Evolutionary conservation across 2,329 filamentous ascomycete genomes (phyloP).

Genomic region (Aspergillus calidoustus): DNA sequence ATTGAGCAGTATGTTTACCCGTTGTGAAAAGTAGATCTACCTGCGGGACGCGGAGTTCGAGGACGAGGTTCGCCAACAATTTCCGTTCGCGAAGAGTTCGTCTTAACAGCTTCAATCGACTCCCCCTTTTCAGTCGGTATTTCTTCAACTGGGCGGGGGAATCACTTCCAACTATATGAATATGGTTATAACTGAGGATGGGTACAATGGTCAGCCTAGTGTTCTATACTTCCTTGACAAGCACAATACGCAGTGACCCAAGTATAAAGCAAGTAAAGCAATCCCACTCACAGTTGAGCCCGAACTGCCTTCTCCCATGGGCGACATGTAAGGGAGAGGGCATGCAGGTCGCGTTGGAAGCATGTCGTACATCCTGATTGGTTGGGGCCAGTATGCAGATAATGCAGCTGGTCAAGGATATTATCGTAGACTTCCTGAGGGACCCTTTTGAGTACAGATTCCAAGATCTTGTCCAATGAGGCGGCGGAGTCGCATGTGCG

Average conservation of each 20-base stretch:
- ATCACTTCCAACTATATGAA: constrained; percentile 55
- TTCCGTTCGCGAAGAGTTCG: constrained; percentile 59
- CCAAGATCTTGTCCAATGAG: constrained; percentile 38
- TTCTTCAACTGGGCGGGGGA: constrained; percentile 52
- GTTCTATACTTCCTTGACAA: background rate
- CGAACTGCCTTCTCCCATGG: constrained; percentile 60
- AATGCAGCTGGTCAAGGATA: constrained; percentile 57
- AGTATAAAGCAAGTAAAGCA: background rate
- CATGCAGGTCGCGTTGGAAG: constrained; percentile 59
- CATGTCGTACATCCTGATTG: constrained; percentile 56
- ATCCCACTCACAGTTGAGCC: constrained; percentile 52
- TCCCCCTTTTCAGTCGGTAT: constrained; percentile 54
- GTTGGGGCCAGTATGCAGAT: constrained; percentile 46
- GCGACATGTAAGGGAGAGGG: constrained; percentile 58
- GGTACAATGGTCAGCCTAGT: constrained; percentile 17
- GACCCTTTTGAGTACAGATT: constrained; percentile 49
- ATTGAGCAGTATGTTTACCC: constrained; percentile 45
- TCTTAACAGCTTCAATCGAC: constrained; percentile 58
- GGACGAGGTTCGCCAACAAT: constrained; percentile 56
- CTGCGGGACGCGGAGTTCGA: constrained; percentile 58
- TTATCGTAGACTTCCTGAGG: constrained; percentile 60
- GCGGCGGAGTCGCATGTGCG: constrained; percentile 45
- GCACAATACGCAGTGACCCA: background rate
- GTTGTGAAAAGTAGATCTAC: constrained; percentile 49
- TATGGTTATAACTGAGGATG: constrained; percentile 51